Percentiles rank a stretch among this genome's conserved stretches.
Conservation (phyloP, 176 grass and related monocot genomes). For the Oryza glaberrima region DNA sequence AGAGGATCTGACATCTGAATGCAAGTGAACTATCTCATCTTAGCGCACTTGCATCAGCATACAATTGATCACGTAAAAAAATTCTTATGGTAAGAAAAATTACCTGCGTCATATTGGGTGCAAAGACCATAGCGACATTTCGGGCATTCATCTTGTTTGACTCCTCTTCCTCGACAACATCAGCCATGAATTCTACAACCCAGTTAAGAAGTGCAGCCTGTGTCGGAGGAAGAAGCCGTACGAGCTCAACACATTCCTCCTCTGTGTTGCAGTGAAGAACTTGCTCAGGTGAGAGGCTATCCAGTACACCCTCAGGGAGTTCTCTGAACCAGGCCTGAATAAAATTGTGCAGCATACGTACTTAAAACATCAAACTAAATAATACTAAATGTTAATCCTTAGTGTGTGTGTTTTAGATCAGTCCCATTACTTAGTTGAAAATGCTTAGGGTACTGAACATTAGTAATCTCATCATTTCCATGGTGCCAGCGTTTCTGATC, state of each 20-base stretch:
- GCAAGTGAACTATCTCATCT: neutral
- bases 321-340: slow-evolving; percentile 94
- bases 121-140: slow-evolving; percentile 94
- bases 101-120: slow-evolving; percentile 98
- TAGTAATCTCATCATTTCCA: neutral
- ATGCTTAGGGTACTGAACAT: neutral
- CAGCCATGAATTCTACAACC: slow-evolving; percentile 90
- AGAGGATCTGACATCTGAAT: slow-evolving; percentile 82
- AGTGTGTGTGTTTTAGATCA: neutral
- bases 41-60: neutral
- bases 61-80: neutral
- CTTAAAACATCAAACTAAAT: neutral
- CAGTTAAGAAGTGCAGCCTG: slow-evolving; percentile 82
- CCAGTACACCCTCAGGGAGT: slow-evolving; percentile 84
- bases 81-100: neutral
- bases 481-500: no score
- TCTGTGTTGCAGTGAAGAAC: slow-evolving; percentile 89
- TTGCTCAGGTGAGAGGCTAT: slow-evolving; percentile 84
- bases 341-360: slow-evolving; percentile 7
- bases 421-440: neutral
- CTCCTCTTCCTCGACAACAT: slow-evolving; percentile 92
- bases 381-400: neutral
- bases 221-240: slow-evolving; percentile 69
- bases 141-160: slow-evolving; percentile 93
- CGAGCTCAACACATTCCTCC: slow-evolving; percentile 74